Conservation (phyloP, 139 green algal genomes). For the Auxenochlorella pyrenoidosa region DNA sequence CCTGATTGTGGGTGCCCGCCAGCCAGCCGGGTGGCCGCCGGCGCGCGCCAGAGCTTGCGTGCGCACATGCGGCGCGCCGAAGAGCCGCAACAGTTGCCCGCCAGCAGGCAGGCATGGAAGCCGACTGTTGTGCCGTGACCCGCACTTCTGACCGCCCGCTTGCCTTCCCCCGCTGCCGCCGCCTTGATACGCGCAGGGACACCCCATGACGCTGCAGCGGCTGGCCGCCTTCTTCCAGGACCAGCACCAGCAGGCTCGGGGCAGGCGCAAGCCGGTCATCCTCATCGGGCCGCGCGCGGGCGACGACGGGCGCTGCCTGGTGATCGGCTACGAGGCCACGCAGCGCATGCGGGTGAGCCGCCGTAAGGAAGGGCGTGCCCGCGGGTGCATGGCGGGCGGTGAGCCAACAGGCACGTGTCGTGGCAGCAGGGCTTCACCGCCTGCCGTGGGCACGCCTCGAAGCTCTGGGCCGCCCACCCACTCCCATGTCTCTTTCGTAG, state of each 20-base stretch:
- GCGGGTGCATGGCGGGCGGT: too few relatives aligned
- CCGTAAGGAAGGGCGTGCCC: background rate
- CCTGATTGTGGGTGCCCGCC: conserved; percentile 36
- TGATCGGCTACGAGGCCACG: conserved; percentile 47
- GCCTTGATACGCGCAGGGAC: conserved; percentile 2
- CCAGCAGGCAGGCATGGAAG: background rate
- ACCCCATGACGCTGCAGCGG: conserved; percentile 63
- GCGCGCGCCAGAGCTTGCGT: too few relatives aligned
- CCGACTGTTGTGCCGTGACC: background rate
- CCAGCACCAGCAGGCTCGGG: conserved; percentile 38
- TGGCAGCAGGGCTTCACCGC: too few relatives aligned
- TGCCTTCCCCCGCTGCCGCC: background rate
- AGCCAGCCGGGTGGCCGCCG: background rate
- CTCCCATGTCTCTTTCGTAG: too few relatives aligned
- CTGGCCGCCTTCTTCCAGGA: conserved; percentile 66
- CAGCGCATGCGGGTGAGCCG: conserved; percentile 29
- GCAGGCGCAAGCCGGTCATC: conserved; percentile 47
- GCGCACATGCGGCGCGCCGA: too few relatives aligned
- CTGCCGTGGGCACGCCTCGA: too few relatives aligned
- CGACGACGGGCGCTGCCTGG: conserved; percentile 37
- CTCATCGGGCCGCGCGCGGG: conserved; percentile 37
- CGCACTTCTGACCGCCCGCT: background rate
- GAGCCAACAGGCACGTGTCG: too few relatives aligned
- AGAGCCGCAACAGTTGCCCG: too few relatives aligned
- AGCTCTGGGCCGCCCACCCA: too few relatives aligned